phyloP scores from a whole-genome alignment of 1,139 yeast species.

The Sugiyamaella japonica region DNA sequence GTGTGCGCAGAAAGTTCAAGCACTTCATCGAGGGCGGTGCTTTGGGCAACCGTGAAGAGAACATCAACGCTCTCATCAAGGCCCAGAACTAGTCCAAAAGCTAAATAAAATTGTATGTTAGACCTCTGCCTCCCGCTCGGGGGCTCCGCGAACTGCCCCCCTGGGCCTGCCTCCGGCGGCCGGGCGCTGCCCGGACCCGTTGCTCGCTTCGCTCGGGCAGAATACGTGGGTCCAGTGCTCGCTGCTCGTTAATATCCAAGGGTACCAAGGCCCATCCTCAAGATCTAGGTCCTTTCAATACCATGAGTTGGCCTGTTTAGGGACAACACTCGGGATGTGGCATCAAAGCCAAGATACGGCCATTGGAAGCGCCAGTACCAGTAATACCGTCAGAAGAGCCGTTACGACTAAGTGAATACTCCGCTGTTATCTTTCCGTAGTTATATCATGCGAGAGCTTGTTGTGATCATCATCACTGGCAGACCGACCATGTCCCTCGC shows the following conservation, averaged over 20 bases:
- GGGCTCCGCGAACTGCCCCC: not conserved
- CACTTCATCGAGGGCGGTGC: constrained; percentile 99
- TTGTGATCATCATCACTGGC: constrained; percentile 47
- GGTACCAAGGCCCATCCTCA: constrained; percentile 84
- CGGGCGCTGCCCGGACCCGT: not conserved
- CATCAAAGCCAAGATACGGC: constrained; percentile 98
- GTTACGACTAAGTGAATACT: constrained; percentile 92
- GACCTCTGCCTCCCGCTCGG: not conserved
- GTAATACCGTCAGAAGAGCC: constrained; percentile 94
- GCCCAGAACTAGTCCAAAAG: constrained; percentile 43
- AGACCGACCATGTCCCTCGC: constrained; percentile 93
- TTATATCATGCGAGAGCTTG: constrained; percentile 54
- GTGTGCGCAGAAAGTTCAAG: constrained; percentile 98
- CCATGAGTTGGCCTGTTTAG: constrained; percentile 89
- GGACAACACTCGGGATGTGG: constrained; percentile 95
- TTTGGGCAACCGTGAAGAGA: constrained; percentile 99
- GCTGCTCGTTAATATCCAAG: too few species aligned
- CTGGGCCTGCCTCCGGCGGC: not conserved
- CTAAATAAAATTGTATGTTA: not conserved
- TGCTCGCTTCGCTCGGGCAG: not conserved
- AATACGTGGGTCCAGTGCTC: too few species aligned
- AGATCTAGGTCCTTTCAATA: constrained; percentile 58
- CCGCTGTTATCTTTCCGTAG: constrained; percentile 78
- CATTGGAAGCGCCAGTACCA: constrained; percentile 86
- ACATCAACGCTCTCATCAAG: constrained; percentile 97